These are phyloP conservation scores for Fraxinus albicans DNA, from an alignment of 305 asterid species.

Conservation along the genomic window DNA sequence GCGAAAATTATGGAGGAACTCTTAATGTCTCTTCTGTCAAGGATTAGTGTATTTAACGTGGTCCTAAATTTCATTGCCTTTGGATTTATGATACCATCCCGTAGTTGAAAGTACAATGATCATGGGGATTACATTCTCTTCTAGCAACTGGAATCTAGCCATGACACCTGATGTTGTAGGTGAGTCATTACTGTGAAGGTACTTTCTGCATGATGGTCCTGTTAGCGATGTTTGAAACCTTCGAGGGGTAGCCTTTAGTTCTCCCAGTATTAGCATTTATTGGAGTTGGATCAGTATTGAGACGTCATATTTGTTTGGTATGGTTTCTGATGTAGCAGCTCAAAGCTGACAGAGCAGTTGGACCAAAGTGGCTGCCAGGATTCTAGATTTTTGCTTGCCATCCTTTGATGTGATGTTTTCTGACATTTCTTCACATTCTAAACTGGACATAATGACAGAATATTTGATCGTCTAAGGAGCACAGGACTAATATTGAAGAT, in stretches of 20 bases:
- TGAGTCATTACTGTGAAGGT: not conserved
- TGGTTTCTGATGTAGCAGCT: not conserved
- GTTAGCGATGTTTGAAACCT: not conserved
- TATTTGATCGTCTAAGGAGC: not conserved
- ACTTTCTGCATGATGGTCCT: not conserved
- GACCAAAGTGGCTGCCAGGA: not conserved
- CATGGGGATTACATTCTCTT: not conserved
- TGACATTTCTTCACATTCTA: not conserved
- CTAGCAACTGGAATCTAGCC: not conserved
- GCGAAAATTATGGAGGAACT: constrained; percentile 68
- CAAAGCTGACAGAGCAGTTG: not conserved
- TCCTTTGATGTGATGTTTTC: not conserved
- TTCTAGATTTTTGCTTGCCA: not conserved
- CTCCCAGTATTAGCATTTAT: not conserved
- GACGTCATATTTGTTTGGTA: not conserved
- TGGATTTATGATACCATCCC: not conserved
- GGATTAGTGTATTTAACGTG: constrained; percentile 18
- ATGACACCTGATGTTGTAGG: constrained; percentile 6
- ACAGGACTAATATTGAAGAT: not conserved
- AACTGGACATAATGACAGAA: not conserved
- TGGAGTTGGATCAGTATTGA: not conserved
- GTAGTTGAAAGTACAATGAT: constrained; percentile 4
- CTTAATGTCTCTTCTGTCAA: constrained; percentile 39
- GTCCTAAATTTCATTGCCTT: constrained; percentile 2
- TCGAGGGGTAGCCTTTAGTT: not conserved